Percentiles rank a stretch among this genome's conserved stretches.
phyloP scores from a whole-genome alignment of 2,329 filamentous ascomycete species.

The Geosmithia morbida region DNA sequence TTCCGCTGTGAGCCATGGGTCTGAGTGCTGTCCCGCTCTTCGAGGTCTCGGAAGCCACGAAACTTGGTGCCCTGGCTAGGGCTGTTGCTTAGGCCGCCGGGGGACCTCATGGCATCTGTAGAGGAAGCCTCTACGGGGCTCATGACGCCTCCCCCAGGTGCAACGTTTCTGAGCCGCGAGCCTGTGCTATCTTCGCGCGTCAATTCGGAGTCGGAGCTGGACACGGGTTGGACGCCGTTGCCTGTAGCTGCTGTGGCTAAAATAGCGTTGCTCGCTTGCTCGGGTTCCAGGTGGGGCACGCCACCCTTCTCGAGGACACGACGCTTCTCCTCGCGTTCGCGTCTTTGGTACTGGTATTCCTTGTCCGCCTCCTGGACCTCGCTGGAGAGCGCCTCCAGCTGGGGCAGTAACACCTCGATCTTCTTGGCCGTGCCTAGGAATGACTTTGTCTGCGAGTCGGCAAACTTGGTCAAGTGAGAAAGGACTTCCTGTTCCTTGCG shows the following conservation, averaged over 20 bases:
- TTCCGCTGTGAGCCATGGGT: conserved; percentile 53
- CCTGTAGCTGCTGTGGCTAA: conserved; percentile 15
- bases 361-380: conserved; percentile 94
- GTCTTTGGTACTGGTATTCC: conserved; percentile 87
- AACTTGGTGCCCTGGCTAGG: conserved; percentile 49
- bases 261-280: conserved; percentile 32
- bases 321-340: conserved; percentile 92
- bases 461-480: conserved; percentile 87
- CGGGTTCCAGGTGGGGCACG: conserved; percentile 55
- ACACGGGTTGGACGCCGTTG: conserved; percentile 28
- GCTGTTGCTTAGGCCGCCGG: conserved; percentile 38
- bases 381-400: conserved; percentile 72
- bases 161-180: conserved; percentile 45
- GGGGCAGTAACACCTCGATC: conserved; percentile 73
- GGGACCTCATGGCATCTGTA: conserved; percentile 39
- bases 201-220: conserved; percentile 52
- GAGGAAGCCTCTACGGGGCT: neutral
- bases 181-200: conserved; percentile 61
- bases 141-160: conserved; percentile 22
- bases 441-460: conserved; percentile 72
- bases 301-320: conserved; percentile 80
- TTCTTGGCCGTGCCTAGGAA: conserved; percentile 77
- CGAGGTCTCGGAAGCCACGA: conserved; percentile 83
- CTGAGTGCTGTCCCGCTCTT: conserved; percentile 59
- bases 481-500: conserved; percentile 95